A percentile compares a stretch with the other conserved stretches of the same genome.
phyloP scores from a whole-genome alignment of 805 yeast species.

The Saccharomycopsis synnaedendra region DNA sequence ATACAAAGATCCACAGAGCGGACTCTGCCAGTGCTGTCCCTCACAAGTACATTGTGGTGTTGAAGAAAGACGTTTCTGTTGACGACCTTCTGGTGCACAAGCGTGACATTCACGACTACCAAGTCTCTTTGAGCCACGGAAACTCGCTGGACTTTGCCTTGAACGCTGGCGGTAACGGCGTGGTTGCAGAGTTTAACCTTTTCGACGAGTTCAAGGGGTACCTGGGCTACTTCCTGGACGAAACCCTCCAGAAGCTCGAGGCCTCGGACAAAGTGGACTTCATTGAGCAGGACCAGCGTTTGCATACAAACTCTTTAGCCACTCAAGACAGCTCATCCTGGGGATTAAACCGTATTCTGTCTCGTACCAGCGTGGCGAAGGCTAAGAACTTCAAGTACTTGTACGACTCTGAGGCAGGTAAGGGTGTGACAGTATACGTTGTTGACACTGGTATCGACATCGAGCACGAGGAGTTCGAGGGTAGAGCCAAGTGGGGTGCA shows the following conservation, averaged over 20 bases:
- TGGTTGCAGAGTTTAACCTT: not conserved
- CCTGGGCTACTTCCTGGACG: not conserved
- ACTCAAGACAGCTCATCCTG: constrained; percentile 56
- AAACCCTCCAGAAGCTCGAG: not conserved
- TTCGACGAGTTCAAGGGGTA: not conserved
- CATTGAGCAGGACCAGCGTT: constrained; percentile 44
- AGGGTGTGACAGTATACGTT: constrained; percentile 62
- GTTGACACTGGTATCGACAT: constrained; percentile 82
- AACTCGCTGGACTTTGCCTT: not conserved
- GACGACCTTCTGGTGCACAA: not conserved
- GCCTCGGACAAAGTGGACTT: constrained; percentile 42
- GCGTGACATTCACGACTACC: not conserved
- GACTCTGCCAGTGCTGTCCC: not conserved
- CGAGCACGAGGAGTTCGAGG: constrained; percentile 65
- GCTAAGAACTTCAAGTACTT: not conserved
- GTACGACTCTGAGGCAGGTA: constrained; percentile 1
- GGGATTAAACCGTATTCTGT: constrained; percentile 62
- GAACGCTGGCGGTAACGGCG: not conserved
- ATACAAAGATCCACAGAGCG: not conserved
- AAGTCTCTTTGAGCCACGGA: not conserved
- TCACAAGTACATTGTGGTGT: constrained; percentile 8
- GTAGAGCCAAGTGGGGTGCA: constrained; percentile 80
- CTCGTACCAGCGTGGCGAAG: constrained; percentile 23
- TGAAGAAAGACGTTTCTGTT: not conserved
- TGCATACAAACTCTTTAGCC: constrained; percentile 28